These are phyloP conservation scores for Phytopythium aichiense DNA, from an alignment of 352 stramenopile genomes.

Conservation along the genomic window DNA sequence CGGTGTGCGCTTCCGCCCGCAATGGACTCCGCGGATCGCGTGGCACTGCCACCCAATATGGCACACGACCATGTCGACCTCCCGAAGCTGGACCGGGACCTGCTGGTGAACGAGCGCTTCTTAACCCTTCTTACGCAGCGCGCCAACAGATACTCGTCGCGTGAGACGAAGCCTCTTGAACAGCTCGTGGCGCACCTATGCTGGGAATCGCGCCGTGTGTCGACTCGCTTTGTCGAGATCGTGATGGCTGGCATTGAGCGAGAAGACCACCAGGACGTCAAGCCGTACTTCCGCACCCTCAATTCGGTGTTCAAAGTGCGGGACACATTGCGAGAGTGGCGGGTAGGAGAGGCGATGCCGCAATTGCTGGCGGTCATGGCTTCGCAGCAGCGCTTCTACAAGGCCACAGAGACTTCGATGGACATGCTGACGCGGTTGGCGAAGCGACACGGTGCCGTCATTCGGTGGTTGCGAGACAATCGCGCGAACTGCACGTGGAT, in stretches of 20 bases:
- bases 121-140: constrained; percentile 72
- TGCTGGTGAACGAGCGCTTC: constrained; percentile 74
- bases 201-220: constrained; percentile 68
- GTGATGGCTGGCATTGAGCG: constrained; percentile 74
- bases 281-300: constrained; percentile 86
- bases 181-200: constrained; percentile 76
- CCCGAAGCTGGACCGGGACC: constrained; percentile 46
- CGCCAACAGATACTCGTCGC: constrained; percentile 57
- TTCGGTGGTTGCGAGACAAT: constrained; percentile 66
- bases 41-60: constrained; percentile 57
- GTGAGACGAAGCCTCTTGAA: constrained; percentile 76
- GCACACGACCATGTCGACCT: constrained; percentile 67
- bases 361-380: constrained; percentile 74
- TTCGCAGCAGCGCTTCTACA: constrained; percentile 84
- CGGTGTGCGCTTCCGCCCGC: constrained; percentile 63
- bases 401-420: constrained; percentile 80
- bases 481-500: constrained; percentile 69
- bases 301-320: constrained; percentile 76
- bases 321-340: constrained; percentile 58
- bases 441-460: constrained; percentile 66
- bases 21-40: constrained; percentile 51
- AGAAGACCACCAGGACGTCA: constrained; percentile 84
- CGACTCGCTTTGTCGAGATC: constrained; percentile 47
- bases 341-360: constrained; percentile 64
- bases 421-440: constrained; percentile 83